These are phyloP conservation scores for Smittium culicis DNA, from an alignment of 371 early-diverging fungal species.

Conservation along the genomic window DNA sequence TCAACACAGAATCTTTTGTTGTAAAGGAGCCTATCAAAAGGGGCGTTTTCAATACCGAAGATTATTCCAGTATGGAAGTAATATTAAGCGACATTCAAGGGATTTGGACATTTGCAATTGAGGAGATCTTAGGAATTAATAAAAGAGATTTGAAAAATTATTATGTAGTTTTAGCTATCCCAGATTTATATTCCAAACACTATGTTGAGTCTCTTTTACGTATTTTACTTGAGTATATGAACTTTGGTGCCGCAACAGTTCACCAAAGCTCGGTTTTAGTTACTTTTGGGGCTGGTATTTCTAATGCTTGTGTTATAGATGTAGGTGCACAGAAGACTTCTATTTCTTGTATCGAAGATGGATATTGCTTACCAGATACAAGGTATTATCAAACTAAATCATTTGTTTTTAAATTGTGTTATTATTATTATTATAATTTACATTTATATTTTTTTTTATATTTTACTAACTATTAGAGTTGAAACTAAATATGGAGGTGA, in stretches of 20 bases:
- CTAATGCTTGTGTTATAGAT: slow-evolving; percentile 74
- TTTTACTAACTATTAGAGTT: slow-evolving; percentile 38
- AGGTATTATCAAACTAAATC: neutral
- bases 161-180: slow-evolving; percentile 60
- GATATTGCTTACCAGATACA: slow-evolving; percentile 48
- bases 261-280: slow-evolving; percentile 72
- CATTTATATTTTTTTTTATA: no score
- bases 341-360: slow-evolving; percentile 73
- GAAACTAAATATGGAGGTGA: slow-evolving; percentile 62
- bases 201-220: slow-evolving; percentile 48
- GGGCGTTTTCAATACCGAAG: slow-evolving; percentile 56
- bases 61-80: slow-evolving; percentile 49
- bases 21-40: slow-evolving; percentile 51
- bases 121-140: slow-evolving; percentile 52
- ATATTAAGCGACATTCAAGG: slow-evolving; percentile 58
- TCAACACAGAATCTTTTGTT: slow-evolving; percentile 20
- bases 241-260: slow-evolving; percentile 53
- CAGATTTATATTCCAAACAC: slow-evolving; percentile 50
- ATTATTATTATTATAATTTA: no score
- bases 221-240: slow-evolving; percentile 57
- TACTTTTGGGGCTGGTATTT: slow-evolving; percentile 76
- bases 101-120: slow-evolving; percentile 60
- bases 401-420: no score
- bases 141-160: slow-evolving; percentile 41
- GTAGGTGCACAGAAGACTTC: slow-evolving; percentile 80